Percentiles rank a stretch among this genome's conserved stretches.
phyloP scores from a whole-genome alignment of 1,284 basidiomycete species.

The Trametes pubescens region DNA sequence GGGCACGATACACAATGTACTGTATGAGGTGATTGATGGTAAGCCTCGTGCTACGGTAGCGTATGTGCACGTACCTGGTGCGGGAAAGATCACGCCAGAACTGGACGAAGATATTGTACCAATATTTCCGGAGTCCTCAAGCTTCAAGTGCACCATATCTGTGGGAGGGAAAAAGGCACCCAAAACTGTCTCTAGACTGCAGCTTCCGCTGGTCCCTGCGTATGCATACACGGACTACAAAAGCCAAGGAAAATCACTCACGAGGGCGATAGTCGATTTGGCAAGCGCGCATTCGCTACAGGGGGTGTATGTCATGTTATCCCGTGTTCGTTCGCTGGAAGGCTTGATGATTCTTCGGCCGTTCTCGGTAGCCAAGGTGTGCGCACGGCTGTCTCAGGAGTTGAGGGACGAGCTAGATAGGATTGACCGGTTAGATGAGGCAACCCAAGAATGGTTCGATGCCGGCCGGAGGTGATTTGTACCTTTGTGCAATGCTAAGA shows the following conservation, averaged over 20 bases:
- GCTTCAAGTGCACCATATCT: not conserved
- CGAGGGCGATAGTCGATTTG: constrained; percentile 37
- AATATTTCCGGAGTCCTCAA: not conserved
- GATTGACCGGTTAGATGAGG: not conserved
- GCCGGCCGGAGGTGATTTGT: too few species aligned
- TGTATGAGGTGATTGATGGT: constrained; percentile 20
- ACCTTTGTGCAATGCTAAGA: too few species aligned
- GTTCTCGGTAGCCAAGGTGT: not conserved
- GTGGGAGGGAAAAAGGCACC: not conserved
- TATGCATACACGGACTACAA: constrained; percentile 42
- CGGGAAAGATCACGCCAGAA: not conserved
- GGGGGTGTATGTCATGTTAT: constrained; percentile 38
- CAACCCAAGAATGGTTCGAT: too few species aligned
- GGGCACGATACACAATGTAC: constrained; percentile 31
- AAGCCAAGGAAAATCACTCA: constrained; percentile 38
- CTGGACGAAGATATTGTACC: not conserved
- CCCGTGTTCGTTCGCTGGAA: constrained; percentile 12
- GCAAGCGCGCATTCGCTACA: constrained; percentile 17
- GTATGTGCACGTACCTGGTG: constrained; percentile 1
- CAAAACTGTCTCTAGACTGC: constrained; percentile 22
- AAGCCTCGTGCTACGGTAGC: not conserved
- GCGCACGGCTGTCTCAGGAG: not conserved
- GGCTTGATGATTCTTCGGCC: constrained; percentile 14
- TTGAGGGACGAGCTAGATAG: not conserved
- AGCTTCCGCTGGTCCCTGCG: constrained; percentile 38